Evolutionary conservation across 2,329 filamentous ascomycete species (phyloP).

Genomic region (Fusarium equiseti): DNA sequence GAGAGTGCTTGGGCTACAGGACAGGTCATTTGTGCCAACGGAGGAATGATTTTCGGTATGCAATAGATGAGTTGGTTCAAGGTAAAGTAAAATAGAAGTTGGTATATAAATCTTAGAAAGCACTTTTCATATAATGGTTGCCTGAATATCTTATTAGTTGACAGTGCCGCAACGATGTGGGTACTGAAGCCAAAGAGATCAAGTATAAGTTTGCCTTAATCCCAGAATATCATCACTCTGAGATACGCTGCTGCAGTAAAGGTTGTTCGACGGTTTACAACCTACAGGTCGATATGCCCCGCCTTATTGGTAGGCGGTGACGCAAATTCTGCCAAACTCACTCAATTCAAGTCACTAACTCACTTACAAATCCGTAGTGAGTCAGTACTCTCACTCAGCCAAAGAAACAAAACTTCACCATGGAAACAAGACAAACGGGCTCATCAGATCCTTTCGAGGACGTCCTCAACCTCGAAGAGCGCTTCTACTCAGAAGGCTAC

Average conservation of each 20-base stretch:
- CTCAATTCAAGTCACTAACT: slow-evolving; percentile 25
- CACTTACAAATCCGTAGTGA: slow-evolving; percentile 41
- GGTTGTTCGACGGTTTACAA: neutral
- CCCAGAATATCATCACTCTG: neutral
- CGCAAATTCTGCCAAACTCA: slow-evolving; percentile 47
- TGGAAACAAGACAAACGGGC: slow-evolving; percentile 42
- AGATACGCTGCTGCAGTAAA: neutral
- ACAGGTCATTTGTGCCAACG: slow-evolving; percentile 48
- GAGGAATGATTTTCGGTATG: slow-evolving; percentile 48
- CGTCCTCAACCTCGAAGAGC: slow-evolving; percentile 70
- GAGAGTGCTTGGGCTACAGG: slow-evolving; percentile 48
- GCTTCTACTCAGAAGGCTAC: slow-evolving; percentile 88
- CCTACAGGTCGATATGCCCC: slow-evolving; percentile 35
- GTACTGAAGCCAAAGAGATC: neutral
- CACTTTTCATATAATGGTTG: slow-evolving; percentile 19
- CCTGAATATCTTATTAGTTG: neutral
- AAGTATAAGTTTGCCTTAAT: neutral
- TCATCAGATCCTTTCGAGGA: slow-evolving; percentile 66
- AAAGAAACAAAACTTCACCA: slow-evolving; percentile 9
- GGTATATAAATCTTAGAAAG: slow-evolving; percentile 24
- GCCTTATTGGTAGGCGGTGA: slow-evolving; percentile 44
- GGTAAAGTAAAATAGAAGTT: slow-evolving; percentile 19
- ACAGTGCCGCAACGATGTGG: neutral
- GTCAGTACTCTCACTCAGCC: slow-evolving; percentile 1
- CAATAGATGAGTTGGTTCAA: slow-evolving; percentile 32